phyloP scores from a whole-genome alignment of 2,329 filamentous ascomycete genomes.

The Fusarium verrucosum region DNA sequence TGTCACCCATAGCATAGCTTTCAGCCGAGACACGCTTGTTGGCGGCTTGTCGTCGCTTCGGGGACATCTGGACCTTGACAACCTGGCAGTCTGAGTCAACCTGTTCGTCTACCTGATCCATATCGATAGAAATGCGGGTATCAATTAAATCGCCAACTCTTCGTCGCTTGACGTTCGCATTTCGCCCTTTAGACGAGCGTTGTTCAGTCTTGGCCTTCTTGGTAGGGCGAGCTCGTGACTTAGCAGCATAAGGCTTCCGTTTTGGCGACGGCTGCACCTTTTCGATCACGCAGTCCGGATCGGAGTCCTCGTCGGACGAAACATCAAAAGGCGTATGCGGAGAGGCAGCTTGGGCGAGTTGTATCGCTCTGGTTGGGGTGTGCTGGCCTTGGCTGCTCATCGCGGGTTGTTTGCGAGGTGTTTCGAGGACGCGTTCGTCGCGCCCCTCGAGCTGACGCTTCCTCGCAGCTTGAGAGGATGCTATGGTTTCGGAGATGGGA shows the following conservation, averaged over 20 bases:
- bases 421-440: slow-evolving; percentile 17
- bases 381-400: not conserved
- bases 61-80: slow-evolving; percentile 1
- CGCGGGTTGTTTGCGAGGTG: not conserved
- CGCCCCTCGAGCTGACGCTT: not conserved
- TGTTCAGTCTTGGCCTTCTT: slow-evolving; percentile 17
- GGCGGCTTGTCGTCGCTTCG: not conserved
- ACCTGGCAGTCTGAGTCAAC: slow-evolving; percentile 15
- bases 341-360: slow-evolving; percentile 18
- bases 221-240: not conserved
- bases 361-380: not conserved
- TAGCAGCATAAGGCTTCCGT: not conserved
- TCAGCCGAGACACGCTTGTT: not conserved
- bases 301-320: slow-evolving; percentile 30
- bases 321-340: slow-evolving; percentile 32
- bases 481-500: not conserved
- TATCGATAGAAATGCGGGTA: not conserved
- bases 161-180: slow-evolving; percentile 23
- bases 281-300: slow-evolving; percentile 28
- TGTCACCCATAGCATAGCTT: slow-evolving; percentile 10
- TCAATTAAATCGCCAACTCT: slow-evolving; percentile 1
- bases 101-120: not conserved
- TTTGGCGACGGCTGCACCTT: slow-evolving; percentile 10
- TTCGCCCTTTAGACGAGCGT: not conserved
- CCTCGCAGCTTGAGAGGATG: slow-evolving; percentile 10